Percentiles rank a stretch among this genome's conserved stretches.
Conservation (phyloP, 768 basidiomycete species). For the Mycena indigotica region DNA sequence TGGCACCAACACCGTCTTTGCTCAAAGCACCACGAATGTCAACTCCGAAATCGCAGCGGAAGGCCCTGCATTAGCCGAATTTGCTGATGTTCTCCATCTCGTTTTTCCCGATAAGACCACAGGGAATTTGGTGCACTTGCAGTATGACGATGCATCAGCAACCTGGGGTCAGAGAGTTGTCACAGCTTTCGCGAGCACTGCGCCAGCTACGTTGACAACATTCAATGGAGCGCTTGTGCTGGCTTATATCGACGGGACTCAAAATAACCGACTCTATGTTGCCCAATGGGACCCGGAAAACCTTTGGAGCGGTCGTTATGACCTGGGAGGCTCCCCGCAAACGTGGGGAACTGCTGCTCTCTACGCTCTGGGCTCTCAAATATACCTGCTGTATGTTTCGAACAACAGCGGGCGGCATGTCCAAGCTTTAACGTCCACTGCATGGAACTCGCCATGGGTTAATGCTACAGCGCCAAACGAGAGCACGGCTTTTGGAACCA, state of each 20-base stretch:
- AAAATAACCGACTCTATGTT: neutral
- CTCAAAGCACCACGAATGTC: neutral
- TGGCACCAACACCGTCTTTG: neutral
- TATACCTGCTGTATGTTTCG: neutral
- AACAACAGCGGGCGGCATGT: slow-evolving; percentile 3
- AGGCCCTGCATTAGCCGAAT: slow-evolving; percentile 2
- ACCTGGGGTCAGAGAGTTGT: slow-evolving; percentile 1
- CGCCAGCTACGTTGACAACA: neutral
- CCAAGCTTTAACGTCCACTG: neutral
- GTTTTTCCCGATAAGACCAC: slow-evolving; percentile 6
- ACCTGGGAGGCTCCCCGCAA: neutral
- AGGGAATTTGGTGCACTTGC: slow-evolving; percentile 5
- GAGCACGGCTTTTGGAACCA: neutral
- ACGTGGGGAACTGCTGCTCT: slow-evolving; percentile 1
- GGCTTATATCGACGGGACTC: neutral
- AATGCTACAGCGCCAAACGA: neutral
- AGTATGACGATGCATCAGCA: neutral
- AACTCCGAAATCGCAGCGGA: neutral
- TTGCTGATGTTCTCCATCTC: neutral
- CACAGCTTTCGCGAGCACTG: neutral
- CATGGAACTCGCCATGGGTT: neutral
- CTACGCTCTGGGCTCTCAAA: neutral
- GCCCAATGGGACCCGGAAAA: neutral
- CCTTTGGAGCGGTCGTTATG: neutral
- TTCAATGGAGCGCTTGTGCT: slow-evolving; percentile 4